Evolutionary conservation across 305 asterid genomes (phyloP), one percentile per base, ranked within the genome.

Genomic region (Fraxinus greggii): DNA sequence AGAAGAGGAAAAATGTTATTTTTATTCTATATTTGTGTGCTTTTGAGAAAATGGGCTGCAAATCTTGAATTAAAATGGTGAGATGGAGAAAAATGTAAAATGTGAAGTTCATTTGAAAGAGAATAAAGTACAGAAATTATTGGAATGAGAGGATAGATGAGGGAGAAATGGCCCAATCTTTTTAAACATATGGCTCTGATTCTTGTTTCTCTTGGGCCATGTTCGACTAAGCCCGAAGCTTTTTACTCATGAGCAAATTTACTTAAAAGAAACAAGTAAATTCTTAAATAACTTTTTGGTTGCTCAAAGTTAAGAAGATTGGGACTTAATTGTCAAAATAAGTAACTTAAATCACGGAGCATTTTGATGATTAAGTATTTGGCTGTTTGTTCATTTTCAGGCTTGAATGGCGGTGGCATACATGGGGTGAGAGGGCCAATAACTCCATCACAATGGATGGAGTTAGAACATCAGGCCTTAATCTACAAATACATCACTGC

Each of bases 381-480:
- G 5, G 19, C 19, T 45, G 19, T 45, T 45, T 15, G 56, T 45
- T 45, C 56, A 45, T 56, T 24, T 82, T 82, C 89, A 89, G 94
- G 91, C 35, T 63, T 86, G 83, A 89, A 74, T 86, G 88, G 70
- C 15, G 56, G 56, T 45, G 56, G 56, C 19, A 15, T 77, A 89
- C 84, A 97, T 51, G 91, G 90, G 3, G 42, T 89, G 13, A 90
- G 89, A 80, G 94, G 97, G n/a, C 94, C 97, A 13, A 94, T 96
- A 67, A 93, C 97, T 32, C 91, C 98, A 40, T 96, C 98, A 63
- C 99, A 94, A 59, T 91, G 98, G 97, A 91, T 90, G 97, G 99
- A 96, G 83, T 84, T 96, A 8, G 98, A 94, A 83, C 98, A 93
- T 13, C 99, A 96, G 82, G 98, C 98, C 23, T 88, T 94, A 97